These are phyloP conservation scores for Elaeagnus macrophylla DNA, from an alignment of 306 rosid genomes.

Conservation along the genomic window DNA sequence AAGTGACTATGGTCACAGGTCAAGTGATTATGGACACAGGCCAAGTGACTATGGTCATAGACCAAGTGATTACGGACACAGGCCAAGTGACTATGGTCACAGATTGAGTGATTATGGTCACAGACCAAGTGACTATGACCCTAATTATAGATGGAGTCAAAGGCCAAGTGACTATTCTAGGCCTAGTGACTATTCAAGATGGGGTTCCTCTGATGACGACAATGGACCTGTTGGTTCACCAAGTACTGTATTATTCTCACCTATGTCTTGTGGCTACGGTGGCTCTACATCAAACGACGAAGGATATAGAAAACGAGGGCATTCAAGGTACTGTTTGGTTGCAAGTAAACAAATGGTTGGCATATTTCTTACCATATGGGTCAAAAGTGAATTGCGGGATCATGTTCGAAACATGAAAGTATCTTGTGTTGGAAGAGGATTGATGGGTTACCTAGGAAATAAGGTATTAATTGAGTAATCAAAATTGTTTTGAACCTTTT, in stretches of 20 bases:
- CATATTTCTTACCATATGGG: conserved; percentile 94
- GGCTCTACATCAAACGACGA: conserved; percentile 68
- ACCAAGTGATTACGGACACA: too few species aligned
- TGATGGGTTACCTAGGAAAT: conserved; percentile 99
- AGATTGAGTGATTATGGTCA: conserved; percentile 61
- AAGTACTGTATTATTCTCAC: conserved; percentile 78
- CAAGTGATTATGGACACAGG: too few species aligned
- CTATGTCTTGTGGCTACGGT: conserved; percentile 65
- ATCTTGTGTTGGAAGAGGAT: conserved; percentile 94
- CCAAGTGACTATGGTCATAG: too few species aligned
- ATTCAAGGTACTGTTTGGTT: conserved; percentile 85
- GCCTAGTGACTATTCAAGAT: conserved; percentile 54
- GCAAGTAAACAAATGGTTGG: conserved; percentile 99
- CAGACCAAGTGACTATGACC: conserved; percentile 64
- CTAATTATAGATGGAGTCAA: conserved; percentile 57
- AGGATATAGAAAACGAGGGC: conserved; percentile 68
- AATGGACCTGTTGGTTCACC: conserved; percentile 86
- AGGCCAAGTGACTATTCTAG: too few species aligned
- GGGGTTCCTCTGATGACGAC: conserved; percentile 98
- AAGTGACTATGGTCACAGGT: conserved; percentile 71
- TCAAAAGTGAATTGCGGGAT: conserved; percentile 78
- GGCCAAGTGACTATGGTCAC: conserved; percentile 63
- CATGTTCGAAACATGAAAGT: conserved; percentile 87
- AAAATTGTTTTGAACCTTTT: background rate
- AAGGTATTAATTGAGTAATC: conserved; percentile 47